These are phyloP conservation scores for Teratosphaeriaceae sp. DNA, from an alignment of 2,329 filamentous ascomycete genomes.

Conservation along the genomic window DNA sequence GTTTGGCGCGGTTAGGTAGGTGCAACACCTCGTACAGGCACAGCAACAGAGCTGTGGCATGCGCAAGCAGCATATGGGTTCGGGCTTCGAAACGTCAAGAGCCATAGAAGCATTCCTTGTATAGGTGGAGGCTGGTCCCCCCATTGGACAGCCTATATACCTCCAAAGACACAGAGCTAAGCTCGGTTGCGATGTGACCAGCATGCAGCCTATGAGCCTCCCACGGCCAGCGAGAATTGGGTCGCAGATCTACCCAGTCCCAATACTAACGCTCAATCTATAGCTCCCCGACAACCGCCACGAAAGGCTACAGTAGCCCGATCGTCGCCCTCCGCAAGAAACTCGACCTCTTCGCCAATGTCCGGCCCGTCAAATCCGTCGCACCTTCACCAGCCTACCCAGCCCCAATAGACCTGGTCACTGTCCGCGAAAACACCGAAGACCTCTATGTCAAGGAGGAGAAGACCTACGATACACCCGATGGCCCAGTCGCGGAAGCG, in stretches of 20 bases:
- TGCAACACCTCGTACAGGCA: neutral
- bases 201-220: too few species aligned
- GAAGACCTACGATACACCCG: constrained; percentile 66
- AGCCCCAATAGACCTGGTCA: constrained; percentile 78
- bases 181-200: too few species aligned
- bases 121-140: too few species aligned
- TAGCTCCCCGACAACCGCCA: constrained; percentile 77
- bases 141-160: too few species aligned
- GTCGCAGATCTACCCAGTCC: neutral
- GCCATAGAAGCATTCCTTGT: too few species aligned
- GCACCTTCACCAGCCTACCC: constrained; percentile 52
- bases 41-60: too few species aligned
- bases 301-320: constrained; percentile 92
- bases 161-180: too few species aligned
- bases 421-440: constrained; percentile 98
- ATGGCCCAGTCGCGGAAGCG: constrained; percentile 74
- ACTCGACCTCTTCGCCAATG: constrained; percentile 93
- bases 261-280: constrained; percentile 1
- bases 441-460: constrained; percentile 98
- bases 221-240: too few species aligned
- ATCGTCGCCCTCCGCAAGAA: constrained; percentile 95
- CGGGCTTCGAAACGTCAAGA: too few species aligned
- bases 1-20: constrained; percentile 75
- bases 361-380: constrained; percentile 87
- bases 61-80: too few species aligned